Evolutionary conservation across 805 yeast species (phyloP), one percentile per base, ranked within the genome.

Genomic region (Komagataella mondaviorum): DNA sequence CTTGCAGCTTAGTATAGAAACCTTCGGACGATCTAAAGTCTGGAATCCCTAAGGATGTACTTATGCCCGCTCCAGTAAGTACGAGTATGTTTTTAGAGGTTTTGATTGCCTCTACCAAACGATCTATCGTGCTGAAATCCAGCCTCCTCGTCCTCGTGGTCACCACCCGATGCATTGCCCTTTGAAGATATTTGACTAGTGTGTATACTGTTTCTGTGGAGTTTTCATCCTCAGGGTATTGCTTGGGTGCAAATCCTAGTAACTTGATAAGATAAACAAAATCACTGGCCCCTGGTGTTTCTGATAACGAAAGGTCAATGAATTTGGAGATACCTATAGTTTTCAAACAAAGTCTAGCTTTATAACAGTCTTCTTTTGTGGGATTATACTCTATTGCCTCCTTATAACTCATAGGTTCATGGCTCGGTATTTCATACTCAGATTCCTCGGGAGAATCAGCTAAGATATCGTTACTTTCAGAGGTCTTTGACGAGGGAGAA

Each of bases 11-110:
- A 1, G 87, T 73, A 65, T 89, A 89, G 51, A 89, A 76, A 49
- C 97, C 97, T 56, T 82, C 74, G n/a, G 87, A 80, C 0, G 96
- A 88, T 62, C 97, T 75, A 67, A 89, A 88, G 67, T 88, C 96
- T 0, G 96, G 96, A 51, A 88, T 89, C 6, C 96, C 96, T 51
- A 88, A 67, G 1, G 88, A 80, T 2, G 96, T 88, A 43, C 95
- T 85, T 51, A 89, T 88, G 22, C 97, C 97, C 0, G 97, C 97
- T 14, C 97, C 97, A 0, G 96, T 87, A 20, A 89, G 63, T 0
- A 89, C 89, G 53, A 90, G 60, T 8, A 89, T 73, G 45, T 78
- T 82, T 12, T 72, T 61, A 0, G 93, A 78, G 6, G 67, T 68
- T n/a, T 69, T 56, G 20, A 90, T 70, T 44, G 76, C 75, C 1